Evolutionary conservation across 176 grass and related monocot species (phyloP).

Genomic region (Rhipidocladum racemiflorum): DNA sequence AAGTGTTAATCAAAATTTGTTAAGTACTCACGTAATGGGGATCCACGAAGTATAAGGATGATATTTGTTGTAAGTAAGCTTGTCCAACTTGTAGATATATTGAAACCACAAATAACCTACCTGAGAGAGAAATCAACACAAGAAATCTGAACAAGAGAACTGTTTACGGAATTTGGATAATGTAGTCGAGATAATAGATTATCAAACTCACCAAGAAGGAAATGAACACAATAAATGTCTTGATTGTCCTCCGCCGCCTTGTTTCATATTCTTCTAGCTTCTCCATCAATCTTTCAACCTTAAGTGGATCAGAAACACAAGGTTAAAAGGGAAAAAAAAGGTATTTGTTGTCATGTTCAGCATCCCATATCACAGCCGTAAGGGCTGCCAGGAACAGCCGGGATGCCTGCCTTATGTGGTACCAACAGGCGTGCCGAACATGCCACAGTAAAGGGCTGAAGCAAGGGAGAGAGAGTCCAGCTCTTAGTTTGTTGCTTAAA

Average conservation of each 20-base stretch:
- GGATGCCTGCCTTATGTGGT: too few relatives aligned
- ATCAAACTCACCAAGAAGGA: constrained; percentile 37
- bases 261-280: constrained; percentile 47
- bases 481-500: too few relatives aligned
- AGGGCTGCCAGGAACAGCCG: too few relatives aligned
- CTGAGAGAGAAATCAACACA: constrained; percentile 21
- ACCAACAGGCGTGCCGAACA: too few relatives aligned
- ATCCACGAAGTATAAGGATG: constrained; percentile 56
- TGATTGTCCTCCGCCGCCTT: constrained; percentile 36
- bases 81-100: constrained; percentile 47
- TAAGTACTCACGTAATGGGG: constrained; percentile 40
- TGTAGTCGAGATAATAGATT: neutral
- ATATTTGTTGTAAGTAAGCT: constrained; percentile 46
- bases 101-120: constrained; percentile 42
- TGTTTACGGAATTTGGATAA: neutral
- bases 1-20: neutral
- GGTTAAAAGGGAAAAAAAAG: too few relatives aligned
- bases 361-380: too few relatives aligned
- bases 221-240: constrained; percentile 36
- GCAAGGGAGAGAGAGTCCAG: too few relatives aligned
- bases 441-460: too few relatives aligned
- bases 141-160: neutral
- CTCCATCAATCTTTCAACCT: constrained; percentile 45
- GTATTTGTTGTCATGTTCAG: too few relatives aligned
- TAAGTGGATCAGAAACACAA: neutral